Percentiles rank a stretch among this genome's conserved stretches.
These are phyloP conservation scores for Zymoseptoria ardabiliae DNA, from an alignment of 2,329 filamentous ascomycete species.

Conservation along the genomic window DNA sequence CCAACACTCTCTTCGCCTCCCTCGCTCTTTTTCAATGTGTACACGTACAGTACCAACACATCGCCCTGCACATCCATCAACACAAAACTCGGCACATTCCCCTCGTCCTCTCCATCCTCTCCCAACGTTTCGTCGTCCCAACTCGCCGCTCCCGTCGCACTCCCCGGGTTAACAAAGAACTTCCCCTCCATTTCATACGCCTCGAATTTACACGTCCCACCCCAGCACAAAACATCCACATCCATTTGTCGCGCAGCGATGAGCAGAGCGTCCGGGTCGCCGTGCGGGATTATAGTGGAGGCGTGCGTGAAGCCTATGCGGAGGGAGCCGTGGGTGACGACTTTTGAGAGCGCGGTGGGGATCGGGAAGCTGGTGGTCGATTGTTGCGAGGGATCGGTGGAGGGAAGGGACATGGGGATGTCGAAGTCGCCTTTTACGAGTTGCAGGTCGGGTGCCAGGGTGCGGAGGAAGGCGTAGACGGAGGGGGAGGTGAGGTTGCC, in stretches of 20 bases:
- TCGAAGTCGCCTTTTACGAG: conserved; percentile 66
- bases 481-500: conserved; percentile 52
- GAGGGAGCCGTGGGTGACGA: conserved; percentile 61
- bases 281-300: conserved; percentile 62
- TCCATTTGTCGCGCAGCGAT: conserved; percentile 66
- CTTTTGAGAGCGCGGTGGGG: conserved; percentile 53
- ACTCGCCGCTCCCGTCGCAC: conserved; percentile 59
- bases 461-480: conserved; percentile 50
- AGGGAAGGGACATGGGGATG: conserved; percentile 51
- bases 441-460: conserved; percentile 55
- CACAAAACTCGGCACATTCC: conserved; percentile 85
- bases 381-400: conserved; percentile 30
- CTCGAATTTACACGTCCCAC: conserved; percentile 62
- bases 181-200: conserved; percentile 66
- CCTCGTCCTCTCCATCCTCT: conserved; percentile 44
- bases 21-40: conserved; percentile 51
- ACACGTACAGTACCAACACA: conserved; percentile 90
- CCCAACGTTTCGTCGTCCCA: conserved; percentile 39
- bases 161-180: conserved; percentile 64
- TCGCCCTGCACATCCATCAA: conserved; percentile 98
- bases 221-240: conserved; percentile 62
- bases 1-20: conserved; percentile 47
- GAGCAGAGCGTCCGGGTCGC: conserved; percentile 58
- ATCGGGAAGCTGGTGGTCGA: conserved; percentile 24
- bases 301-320: conserved; percentile 65